Evolutionary conservation across 2,329 filamentous ascomycete species (phyloP), one percentile per base, ranked within the genome.

Genomic region (Cadophora malorum): DNA sequence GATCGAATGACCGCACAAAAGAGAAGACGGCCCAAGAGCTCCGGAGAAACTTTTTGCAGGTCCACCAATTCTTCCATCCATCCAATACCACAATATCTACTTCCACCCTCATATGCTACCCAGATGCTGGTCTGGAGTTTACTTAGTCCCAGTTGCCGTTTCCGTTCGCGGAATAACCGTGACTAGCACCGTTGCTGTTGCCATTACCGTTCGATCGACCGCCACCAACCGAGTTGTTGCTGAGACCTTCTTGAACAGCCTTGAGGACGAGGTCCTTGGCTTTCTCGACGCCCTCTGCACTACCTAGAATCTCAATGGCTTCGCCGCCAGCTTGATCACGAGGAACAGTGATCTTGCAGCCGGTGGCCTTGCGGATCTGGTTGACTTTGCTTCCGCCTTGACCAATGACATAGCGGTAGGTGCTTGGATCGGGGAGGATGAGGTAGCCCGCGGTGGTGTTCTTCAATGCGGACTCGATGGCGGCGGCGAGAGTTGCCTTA

Each of bases 321-420:
- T 97, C 94, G 60, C 86, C 85, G 71, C 82, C 83, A 56, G 83
- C 83, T 79, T 96, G 91, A 76, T 93, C 90, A 73, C 92, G 90
- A 25, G 96, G 96, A 50, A 99, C 95, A 72, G 94, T 94, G 78
- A 99, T 96, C 81, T 91, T 94, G 81, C 94, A 97, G 65, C 92
- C 92, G 63, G 94, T 97, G 83, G 96, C 89, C 82, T 93, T 93
- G 74, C 96, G 90, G 78, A 99, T 97, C 52, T 88, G 83, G 81
- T 97, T 97, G 79, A 99, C 96, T 80, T 95, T 95, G 79, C 88
- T 91, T 68, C 96, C 96, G 68, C 91, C 92, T 72, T 91, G 90
- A 4, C 96, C 96, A 74, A 99, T 94, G 60, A 99, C 92, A 72
- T 91, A 91, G 70, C 95, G 89, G 84, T 97, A 97, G 58, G 93